These are phyloP conservation scores for Tylopilus subfusipes DNA, from an alignment of 768 basidiomycete species.

Conservation along the genomic window DNA sequence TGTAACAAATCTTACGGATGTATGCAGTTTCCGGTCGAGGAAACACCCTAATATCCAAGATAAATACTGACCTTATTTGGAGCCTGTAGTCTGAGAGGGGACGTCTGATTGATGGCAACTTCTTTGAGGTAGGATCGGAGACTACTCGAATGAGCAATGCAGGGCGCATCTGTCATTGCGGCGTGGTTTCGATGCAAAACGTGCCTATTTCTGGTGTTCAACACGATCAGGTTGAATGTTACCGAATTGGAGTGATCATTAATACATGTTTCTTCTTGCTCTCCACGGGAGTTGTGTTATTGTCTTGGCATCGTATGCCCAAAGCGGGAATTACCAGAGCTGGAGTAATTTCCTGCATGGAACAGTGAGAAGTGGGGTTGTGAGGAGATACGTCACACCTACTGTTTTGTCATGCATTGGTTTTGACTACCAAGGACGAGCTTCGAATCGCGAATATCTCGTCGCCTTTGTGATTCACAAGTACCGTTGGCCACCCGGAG, in stretches of 20 bases:
- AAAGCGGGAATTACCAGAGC: neutral
- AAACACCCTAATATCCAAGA: neutral
- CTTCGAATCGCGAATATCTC: neutral
- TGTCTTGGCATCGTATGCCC: neutral
- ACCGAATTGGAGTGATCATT: neutral
- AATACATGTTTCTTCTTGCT: no score
- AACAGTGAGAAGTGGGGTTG: neutral
- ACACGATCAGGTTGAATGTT: neutral
- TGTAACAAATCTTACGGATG: neutral
- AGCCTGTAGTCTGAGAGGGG: neutral
- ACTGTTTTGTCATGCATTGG: neutral
- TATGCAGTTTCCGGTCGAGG: neutral
- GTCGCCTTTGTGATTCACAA: neutral
- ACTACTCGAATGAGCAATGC: slow-evolving; percentile 1
- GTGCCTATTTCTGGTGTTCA: neutral
- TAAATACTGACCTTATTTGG: neutral
- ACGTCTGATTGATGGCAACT: neutral
- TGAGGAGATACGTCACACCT: neutral
- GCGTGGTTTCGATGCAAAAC: neutral
- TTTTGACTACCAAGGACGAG: neutral
- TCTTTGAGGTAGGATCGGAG: neutral
- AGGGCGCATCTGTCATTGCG: neutral
- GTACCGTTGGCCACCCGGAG: neutral
- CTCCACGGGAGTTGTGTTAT: neutral
- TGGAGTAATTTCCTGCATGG: neutral